Evolutionary conservation across 2,329 filamentous ascomycete species (phyloP).

Genomic region (Ustulina deusta): DNA sequence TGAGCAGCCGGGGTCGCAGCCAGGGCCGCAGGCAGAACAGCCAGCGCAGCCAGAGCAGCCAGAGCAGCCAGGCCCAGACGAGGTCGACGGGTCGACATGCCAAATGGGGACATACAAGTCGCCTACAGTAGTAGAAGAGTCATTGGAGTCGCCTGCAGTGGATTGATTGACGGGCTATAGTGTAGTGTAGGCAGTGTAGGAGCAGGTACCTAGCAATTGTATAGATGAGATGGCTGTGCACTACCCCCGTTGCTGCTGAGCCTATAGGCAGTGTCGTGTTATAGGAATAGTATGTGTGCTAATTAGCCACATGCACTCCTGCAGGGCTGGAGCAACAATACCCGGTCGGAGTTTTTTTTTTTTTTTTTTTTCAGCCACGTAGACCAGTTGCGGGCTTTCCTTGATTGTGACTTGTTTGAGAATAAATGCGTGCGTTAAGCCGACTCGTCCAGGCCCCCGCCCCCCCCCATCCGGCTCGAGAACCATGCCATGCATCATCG

Average conservation of each 20-base stretch:
- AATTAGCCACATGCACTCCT: slow-evolving; percentile 25
- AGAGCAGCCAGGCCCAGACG: slow-evolving; percentile 12
- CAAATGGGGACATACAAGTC: slow-evolving; percentile 22
- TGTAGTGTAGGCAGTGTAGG: background rate
- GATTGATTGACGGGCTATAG: slow-evolving; percentile 38
- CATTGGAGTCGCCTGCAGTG: slow-evolving; percentile 44
- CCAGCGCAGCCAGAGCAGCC: background rate
- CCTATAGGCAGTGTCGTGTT: background rate
- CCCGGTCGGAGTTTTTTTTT: slow-evolving; percentile 14
- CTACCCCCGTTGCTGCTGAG: background rate
- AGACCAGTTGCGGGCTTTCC: slow-evolving; percentile 13
- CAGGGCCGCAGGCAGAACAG: slow-evolving; percentile 9
- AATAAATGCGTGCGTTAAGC: slow-evolving; percentile 16
- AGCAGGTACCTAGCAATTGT: background rate
- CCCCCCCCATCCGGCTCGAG: no score
- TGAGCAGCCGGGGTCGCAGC: background rate
- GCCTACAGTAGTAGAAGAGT: slow-evolving; percentile 27
- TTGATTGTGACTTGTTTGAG: slow-evolving; percentile 24
- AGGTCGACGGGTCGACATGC: slow-evolving; percentile 26
- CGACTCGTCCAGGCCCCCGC: slow-evolving; percentile 9
- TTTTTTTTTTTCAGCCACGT: slow-evolving; percentile 26
- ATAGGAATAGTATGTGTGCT: slow-evolving; percentile 25
- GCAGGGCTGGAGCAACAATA: slow-evolving; percentile 17
- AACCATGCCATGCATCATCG: slow-evolving; percentile 22
- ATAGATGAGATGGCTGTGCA: background rate